These are phyloP conservation scores for Pseudogymnoascus sp. DNA, from an alignment of 2,329 filamentous ascomycete genomes.

Conservation along the genomic window DNA sequence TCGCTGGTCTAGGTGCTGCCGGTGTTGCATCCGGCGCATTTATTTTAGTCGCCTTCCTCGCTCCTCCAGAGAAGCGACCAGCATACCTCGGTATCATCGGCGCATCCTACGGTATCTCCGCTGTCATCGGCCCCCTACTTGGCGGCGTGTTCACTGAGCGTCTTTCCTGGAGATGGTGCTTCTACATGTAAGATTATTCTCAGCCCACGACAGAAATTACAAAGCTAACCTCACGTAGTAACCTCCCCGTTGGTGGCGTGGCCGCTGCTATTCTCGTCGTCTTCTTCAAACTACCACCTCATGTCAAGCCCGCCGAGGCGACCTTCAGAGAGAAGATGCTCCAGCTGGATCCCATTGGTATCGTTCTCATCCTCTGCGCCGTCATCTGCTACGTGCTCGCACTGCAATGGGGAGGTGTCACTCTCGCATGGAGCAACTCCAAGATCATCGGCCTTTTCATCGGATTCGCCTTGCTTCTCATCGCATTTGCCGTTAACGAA, in stretches of 20 bases:
- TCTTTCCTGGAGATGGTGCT: constrained; percentile 34
- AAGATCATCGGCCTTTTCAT: constrained; percentile 37
- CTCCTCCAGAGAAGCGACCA: constrained; percentile 27
- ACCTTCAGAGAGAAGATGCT: constrained; percentile 37
- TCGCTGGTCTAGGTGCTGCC: constrained; percentile 26
- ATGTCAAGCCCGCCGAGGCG: constrained; percentile 31
- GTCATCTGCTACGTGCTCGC: constrained; percentile 39
- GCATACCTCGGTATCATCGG: constrained; percentile 28
- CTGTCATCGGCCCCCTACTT: constrained; percentile 29
- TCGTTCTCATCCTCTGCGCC: constrained; percentile 37
- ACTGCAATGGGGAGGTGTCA: constrained; percentile 40
- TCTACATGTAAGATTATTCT: constrained; percentile 27
- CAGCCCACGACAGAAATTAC: background rate
- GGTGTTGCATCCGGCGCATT: constrained; percentile 32
- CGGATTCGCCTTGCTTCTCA: constrained; percentile 28
- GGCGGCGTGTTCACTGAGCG: constrained; percentile 32
- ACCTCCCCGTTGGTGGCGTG: constrained; percentile 35
- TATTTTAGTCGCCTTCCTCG: constrained; percentile 33
- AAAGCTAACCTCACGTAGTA: constrained; percentile 26
- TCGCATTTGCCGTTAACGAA: constrained; percentile 32
- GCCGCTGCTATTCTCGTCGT: constrained; percentile 33
- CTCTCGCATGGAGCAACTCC: constrained; percentile 35
- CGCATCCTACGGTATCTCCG: constrained; percentile 23
- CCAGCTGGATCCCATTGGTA: constrained; percentile 41
- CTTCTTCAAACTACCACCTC: constrained; percentile 36